Conservation (phyloP, 164 flowering plant species). For the Piper longum region DNA sequence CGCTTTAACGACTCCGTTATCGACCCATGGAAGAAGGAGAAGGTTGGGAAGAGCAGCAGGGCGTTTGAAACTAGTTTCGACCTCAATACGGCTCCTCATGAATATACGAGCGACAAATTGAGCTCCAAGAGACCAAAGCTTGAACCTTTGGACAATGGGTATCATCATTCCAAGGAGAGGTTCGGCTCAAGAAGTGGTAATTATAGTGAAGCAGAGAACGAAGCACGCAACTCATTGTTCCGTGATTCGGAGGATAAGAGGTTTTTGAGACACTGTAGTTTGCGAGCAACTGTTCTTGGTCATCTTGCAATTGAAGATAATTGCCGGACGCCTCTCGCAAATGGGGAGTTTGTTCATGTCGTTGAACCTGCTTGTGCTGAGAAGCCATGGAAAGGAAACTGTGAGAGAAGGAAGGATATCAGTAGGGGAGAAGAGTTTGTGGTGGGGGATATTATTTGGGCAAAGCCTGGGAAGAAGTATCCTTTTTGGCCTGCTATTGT, state of each 20-base stretch:
- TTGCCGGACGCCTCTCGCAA: conserved; percentile 7
- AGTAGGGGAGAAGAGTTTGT: conserved; percentile 49
- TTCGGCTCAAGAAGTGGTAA: conserved; percentile 9
- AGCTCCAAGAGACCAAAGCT: conserved; percentile 17
- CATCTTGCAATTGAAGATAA: conserved; percentile 19
- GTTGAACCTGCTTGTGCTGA: conserved; percentile 5
- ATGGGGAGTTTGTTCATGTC: conserved; percentile 4
- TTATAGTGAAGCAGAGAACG: conserved; percentile 17
- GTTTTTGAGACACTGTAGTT: conserved; percentile 30
- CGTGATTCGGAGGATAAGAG: conserved; percentile 17
- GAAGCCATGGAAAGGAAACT: conserved; percentile 16
- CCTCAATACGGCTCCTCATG: conserved; percentile 13
- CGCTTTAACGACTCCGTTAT: conserved; percentile 39
- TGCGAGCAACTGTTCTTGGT: conserved; percentile 29
- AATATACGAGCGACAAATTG: conserved; percentile 15
- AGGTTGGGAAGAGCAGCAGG: conserved; percentile 14
- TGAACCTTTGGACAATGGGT: conserved; percentile 5
- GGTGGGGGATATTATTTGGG: conserved; percentile 87
- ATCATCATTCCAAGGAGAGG: conserved; percentile 13
- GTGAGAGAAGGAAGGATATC: conserved; percentile 26
- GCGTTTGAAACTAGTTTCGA: conserved; percentile 14
- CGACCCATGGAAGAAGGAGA: conserved; percentile 27
- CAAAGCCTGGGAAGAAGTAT: conserved; percentile 56
- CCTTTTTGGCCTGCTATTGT: conserved; percentile 97
- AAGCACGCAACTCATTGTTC: conserved; percentile 1